These are phyloP conservation scores for Kwoniella bestiolae DNA, from an alignment of 768 basidiomycete genomes.

Conservation along the genomic window DNA sequence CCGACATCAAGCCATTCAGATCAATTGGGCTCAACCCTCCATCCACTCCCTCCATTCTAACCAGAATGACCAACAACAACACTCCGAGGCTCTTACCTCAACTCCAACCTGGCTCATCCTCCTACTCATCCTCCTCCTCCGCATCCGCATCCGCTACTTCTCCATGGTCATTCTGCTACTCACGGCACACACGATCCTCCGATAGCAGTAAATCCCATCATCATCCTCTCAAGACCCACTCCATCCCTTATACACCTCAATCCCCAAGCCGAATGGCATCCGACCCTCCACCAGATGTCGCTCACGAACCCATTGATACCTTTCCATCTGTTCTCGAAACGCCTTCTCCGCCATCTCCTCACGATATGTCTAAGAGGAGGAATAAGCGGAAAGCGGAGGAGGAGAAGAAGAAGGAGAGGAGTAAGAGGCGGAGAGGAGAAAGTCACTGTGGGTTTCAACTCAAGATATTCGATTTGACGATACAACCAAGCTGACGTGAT, in stretches of 20 bases:
- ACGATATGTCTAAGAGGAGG: background rate
- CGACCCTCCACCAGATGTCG: too few species aligned
- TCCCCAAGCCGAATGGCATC: too few species aligned
- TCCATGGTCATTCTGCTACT: background rate
- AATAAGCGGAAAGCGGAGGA: conserved; percentile 8
- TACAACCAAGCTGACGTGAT: background rate
- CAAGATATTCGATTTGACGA: background rate
- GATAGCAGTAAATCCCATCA: too few species aligned
- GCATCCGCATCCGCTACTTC: background rate
- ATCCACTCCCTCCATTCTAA: too few species aligned
- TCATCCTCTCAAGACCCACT: background rate
- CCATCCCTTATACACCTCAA: background rate
- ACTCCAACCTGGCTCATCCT: background rate
- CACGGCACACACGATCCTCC: too few species aligned
- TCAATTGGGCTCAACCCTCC: too few species aligned
- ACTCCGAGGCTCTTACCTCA: background rate
- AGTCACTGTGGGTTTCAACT: conserved; percentile 7
- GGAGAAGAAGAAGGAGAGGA: background rate
- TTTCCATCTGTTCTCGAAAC: background rate
- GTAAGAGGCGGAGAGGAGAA: conserved; percentile 7
- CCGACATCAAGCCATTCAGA: too few species aligned
- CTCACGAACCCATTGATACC: background rate
- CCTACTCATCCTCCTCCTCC: background rate
- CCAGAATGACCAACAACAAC: background rate
- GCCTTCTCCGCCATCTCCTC: background rate